These are phyloP conservation scores for Epichloe gansuensis DNA, from an alignment of 2,329 filamentous ascomycete genomes.

Conservation along the genomic window DNA sequence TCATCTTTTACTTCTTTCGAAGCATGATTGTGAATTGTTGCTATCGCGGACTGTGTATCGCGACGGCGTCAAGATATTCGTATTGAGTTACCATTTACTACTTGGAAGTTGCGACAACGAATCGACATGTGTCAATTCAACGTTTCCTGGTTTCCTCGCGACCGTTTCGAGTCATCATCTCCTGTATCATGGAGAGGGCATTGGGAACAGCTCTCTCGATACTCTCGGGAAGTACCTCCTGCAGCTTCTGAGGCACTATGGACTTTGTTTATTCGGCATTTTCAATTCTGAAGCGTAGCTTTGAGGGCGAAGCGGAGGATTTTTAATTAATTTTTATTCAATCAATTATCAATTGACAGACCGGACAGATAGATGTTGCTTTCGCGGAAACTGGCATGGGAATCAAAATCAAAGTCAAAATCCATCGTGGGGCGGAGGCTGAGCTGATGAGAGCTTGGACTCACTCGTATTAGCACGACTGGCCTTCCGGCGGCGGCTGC, in stretches of 20 bases:
- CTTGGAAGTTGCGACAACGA: no score
- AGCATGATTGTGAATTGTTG: no score
- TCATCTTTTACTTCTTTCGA: no score
- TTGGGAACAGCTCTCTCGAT: constrained; percentile 12
- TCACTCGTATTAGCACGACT: background rate
- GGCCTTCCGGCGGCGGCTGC: background rate
- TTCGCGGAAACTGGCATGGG: background rate
- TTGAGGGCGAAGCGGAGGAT: no score
- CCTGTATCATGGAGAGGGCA: constrained; percentile 13
- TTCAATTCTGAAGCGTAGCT: no score
- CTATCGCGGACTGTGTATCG: no score
- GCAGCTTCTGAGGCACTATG: constrained; percentile 12
- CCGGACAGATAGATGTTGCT: no score
- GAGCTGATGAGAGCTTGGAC: background rate
- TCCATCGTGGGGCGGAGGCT: background rate
- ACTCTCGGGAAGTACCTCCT: constrained; percentile 13
- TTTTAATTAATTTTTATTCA: no score
- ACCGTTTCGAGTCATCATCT: constrained; percentile 1
- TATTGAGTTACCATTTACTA: no score
- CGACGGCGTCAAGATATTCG: no score
- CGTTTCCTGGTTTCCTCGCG: background rate
- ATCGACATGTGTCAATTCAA: no score
- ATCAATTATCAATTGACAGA: no score
- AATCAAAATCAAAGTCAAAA: background rate
- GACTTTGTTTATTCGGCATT: constrained; percentile 3